phyloP scores from a whole-genome alignment of 495 filamentous ascomycete species.

The Penicillium arizonense region DNA sequence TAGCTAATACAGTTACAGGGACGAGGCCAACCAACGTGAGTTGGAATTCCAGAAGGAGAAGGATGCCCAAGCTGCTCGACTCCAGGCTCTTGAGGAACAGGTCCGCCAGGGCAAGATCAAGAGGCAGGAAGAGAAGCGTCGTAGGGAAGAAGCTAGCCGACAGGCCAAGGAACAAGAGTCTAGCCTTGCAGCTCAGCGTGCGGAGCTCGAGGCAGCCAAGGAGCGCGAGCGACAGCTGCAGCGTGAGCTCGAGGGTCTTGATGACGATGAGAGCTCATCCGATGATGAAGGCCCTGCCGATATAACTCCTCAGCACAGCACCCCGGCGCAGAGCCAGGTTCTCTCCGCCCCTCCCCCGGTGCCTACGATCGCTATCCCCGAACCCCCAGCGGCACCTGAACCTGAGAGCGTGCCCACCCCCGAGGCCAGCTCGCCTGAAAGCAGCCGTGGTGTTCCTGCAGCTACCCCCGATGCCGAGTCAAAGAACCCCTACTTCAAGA shows the following conservation, averaged over 20 bases:
- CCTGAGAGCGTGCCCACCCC: conserved; percentile 22
- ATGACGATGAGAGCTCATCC: conserved; percentile 74
- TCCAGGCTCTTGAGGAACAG: conserved; percentile 88
- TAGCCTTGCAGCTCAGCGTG: conserved; percentile 78
- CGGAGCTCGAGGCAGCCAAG: conserved; percentile 87
- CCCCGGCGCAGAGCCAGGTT: conserved; percentile 68
- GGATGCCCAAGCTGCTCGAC: conserved; percentile 75
- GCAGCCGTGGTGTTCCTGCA: conserved; percentile 23
- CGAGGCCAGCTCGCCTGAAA: conserved; percentile 26
- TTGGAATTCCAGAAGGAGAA: conserved; percentile 76
- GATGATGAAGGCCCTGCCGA: conserved; percentile 84
- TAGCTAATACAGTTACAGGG: conserved; percentile 53
- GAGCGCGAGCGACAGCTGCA: conserved; percentile 87
- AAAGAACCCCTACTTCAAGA: conserved; percentile 74
- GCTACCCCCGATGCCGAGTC: conserved; percentile 45
- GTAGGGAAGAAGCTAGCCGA: conserved; percentile 81
- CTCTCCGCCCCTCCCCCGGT: conserved; percentile 38
- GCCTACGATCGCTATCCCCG: conserved; percentile 20
- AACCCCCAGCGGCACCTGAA: conserved; percentile 43
- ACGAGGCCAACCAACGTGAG: conserved; percentile 72
- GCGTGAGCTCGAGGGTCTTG: conserved; percentile 78
- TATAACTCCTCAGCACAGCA: conserved; percentile 79
- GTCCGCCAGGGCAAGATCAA: conserved; percentile 94
- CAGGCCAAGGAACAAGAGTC: conserved; percentile 89
- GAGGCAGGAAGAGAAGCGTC: conserved; percentile 91